Evolutionary conservation across 176 grass and related monocot genomes (phyloP).

Genomic region (Eremochloa ophiuroides): DNA sequence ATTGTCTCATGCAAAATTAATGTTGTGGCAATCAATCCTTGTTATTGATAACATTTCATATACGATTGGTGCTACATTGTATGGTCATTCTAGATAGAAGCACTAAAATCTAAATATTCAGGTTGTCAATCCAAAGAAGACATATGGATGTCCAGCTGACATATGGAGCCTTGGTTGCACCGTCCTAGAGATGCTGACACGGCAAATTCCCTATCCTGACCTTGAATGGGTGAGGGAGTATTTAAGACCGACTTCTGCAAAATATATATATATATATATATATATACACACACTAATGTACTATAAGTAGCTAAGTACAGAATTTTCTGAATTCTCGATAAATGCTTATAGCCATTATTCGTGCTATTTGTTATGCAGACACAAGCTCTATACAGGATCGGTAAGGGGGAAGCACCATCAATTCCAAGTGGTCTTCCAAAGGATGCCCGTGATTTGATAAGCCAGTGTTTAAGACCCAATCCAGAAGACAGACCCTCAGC

Average conservation of each 20-base stretch:
- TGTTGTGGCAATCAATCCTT: not conserved
- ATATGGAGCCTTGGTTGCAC: slow-evolving; percentile 80
- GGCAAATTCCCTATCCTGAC: slow-evolving; percentile 48
- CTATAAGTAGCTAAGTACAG: too few species aligned
- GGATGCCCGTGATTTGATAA: slow-evolving; percentile 68
- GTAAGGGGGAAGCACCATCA: slow-evolving; percentile 41
- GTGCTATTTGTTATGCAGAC: slow-evolving; percentile 46
- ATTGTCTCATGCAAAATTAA: not conserved
- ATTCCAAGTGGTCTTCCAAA: slow-evolving; percentile 41
- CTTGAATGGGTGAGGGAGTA: slow-evolving; percentile 58
- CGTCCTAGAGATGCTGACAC: slow-evolving; percentile 67
- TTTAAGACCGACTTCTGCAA: not conserved
- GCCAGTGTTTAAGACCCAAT: slow-evolving; percentile 50
- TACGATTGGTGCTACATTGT: slow-evolving; percentile 1
- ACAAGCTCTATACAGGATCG: slow-evolving; percentile 57
- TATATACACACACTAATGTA: too few species aligned
- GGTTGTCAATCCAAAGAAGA: slow-evolving; percentile 59
- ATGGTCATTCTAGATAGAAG: slow-evolving; percentile 13
- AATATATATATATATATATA: too few species aligned
- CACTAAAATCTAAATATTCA: slow-evolving; percentile 47
- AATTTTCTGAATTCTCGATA: not conserved
- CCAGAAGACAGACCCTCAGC: slow-evolving; percentile 55
- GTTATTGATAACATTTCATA: not conserved
- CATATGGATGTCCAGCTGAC: slow-evolving; percentile 65
- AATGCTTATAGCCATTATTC: not conserved